phyloP scores from a whole-genome alignment of 1,139 yeast genomes.

The Suhomyces maxii region DNA sequence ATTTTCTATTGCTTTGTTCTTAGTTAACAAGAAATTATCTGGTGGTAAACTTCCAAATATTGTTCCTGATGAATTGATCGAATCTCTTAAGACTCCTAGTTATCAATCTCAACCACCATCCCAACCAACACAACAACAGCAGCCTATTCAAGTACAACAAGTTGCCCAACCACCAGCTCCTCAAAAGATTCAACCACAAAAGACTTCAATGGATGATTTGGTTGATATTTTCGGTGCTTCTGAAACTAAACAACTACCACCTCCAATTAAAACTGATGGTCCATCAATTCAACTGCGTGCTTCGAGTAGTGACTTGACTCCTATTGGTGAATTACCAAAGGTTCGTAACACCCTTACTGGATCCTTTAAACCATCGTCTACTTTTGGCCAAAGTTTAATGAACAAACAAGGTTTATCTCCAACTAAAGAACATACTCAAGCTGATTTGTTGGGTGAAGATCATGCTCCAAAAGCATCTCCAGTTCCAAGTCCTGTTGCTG shows the following conservation, averaged over 20 bases:
- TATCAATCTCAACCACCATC: conserved; percentile 12
- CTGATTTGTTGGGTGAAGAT: conserved; percentile 31
- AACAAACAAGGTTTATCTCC: conserved; percentile 26
- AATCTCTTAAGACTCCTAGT: conserved; percentile 25
- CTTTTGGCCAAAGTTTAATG: conserved; percentile 64
- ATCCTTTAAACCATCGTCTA: conserved; percentile 59
- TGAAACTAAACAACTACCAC: conserved; percentile 22
- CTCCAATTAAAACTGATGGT: conserved; percentile 22
- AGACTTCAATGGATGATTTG: conserved; percentile 67
- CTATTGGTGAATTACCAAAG: conserved; percentile 37
- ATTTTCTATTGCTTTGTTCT: conserved; percentile 90
- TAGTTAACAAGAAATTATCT: conserved; percentile 78
- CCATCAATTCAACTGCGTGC: conserved; percentile 25
- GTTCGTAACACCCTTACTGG: conserved; percentile 40
- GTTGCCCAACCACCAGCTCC: conserved; percentile 15
- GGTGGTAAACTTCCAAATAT: conserved; percentile 77
- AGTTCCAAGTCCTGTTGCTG: neutral
- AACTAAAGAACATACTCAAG: conserved; percentile 22
- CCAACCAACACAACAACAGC: conserved; percentile 10
- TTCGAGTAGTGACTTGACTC: conserved; percentile 40
- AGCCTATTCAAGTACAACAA: conserved; percentile 14
- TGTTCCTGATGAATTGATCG: conserved; percentile 55
- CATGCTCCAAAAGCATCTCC: conserved; percentile 14
- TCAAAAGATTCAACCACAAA: conserved; percentile 27
- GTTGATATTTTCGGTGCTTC: conserved; percentile 56